Evolutionary conservation across 768 basidiomycete species (phyloP).

Genomic region (Mrakia gelida): DNA sequence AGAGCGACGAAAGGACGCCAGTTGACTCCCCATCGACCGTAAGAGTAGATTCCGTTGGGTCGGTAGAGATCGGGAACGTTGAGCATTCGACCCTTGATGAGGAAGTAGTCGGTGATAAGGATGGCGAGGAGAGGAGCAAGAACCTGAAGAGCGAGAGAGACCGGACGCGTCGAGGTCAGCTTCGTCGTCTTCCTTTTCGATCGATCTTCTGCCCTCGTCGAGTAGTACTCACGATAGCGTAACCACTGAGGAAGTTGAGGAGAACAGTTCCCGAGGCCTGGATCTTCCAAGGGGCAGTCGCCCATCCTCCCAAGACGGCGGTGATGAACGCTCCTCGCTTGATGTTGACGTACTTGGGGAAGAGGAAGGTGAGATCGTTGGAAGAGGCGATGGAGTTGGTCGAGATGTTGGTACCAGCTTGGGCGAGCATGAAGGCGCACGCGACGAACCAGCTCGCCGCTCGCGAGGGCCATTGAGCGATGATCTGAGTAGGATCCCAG

Average conservation of each 20-base stretch:
- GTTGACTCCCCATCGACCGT: not conserved
- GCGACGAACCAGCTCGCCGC: constrained; percentile 3
- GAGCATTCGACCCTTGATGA: not conserved
- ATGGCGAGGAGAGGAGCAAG: constrained; percentile 9
- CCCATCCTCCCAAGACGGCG: constrained; percentile 19
- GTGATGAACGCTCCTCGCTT: constrained; percentile 17
- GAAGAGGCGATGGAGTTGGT: constrained; percentile 18
- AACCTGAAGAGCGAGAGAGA: not conserved
- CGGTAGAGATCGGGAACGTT: constrained; percentile 21
- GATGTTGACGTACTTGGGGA: constrained; percentile 12
- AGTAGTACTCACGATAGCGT: not conserved
- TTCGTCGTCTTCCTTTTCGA: not conserved
- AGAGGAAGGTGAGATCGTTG: constrained; percentile 12
- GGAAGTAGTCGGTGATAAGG: constrained; percentile 1
- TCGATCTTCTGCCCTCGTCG: not conserved
- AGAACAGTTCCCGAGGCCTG: constrained; percentile 14
- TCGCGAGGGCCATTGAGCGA: constrained; percentile 15
- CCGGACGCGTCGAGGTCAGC: not conserved
- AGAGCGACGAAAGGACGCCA: constrained; percentile 16
- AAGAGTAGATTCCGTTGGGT: constrained; percentile 9
- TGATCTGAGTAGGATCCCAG: constrained; percentile 16
- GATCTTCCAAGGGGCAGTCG: constrained; percentile 9
- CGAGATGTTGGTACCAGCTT: constrained; percentile 18
- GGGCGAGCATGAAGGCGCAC: constrained; percentile 4
- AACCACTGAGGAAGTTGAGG: constrained; percentile 8